A percentile compares a stretch with the other conserved stretches of the same genome.
phyloP scores from a whole-genome alignment of 2,329 filamentous ascomycete genomes.

The Didymellaceae sp. region DNA sequence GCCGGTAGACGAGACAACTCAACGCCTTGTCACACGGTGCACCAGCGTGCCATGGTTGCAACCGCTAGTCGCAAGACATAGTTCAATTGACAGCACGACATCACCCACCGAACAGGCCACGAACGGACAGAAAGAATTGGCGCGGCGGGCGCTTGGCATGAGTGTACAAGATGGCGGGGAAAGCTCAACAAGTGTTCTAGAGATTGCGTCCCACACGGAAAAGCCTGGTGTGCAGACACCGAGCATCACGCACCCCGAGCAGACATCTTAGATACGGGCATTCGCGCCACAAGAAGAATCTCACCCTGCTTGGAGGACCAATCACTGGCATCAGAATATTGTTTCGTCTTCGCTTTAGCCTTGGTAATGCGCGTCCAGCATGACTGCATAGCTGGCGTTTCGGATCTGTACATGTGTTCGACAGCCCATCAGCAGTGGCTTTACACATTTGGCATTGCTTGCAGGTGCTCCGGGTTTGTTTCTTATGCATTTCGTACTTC shows the following conservation, averaged over 20 bases:
- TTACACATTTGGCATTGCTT: slow-evolving; percentile 7
- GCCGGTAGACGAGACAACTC: slow-evolving; percentile 79
- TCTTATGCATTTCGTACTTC: not conserved
- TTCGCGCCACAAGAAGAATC: not conserved
- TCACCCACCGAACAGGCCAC: slow-evolving; percentile 32
- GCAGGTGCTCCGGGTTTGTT: not conserved
- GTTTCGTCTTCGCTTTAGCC: not conserved
- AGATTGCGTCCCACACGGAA: slow-evolving; percentile 49
- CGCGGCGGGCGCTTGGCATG: slow-evolving; percentile 49
- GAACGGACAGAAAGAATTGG: slow-evolving; percentile 47
- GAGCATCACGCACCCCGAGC: slow-evolving; percentile 32
- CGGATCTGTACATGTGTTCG: not conserved
- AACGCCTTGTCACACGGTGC: slow-evolving; percentile 78
- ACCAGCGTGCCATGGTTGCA: slow-evolving; percentile 72
- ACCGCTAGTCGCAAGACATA: slow-evolving; percentile 32
- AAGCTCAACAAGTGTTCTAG: slow-evolving; percentile 48
- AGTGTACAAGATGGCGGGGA: slow-evolving; percentile 44
- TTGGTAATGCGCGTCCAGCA: slow-evolving; percentile 1
- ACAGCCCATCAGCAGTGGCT: not conserved
- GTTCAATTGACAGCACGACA: slow-evolving; percentile 19
- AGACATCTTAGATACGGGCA: slow-evolving; percentile 17
- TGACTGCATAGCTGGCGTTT: slow-evolving; percentile 18
- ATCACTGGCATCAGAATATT: not conserved
- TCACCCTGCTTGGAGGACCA: not conserved
- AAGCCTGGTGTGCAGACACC: slow-evolving; percentile 52